Evolutionary conservation across 305 asterid species (phyloP).

Genomic region (Solanum aculeatissimum): DNA sequence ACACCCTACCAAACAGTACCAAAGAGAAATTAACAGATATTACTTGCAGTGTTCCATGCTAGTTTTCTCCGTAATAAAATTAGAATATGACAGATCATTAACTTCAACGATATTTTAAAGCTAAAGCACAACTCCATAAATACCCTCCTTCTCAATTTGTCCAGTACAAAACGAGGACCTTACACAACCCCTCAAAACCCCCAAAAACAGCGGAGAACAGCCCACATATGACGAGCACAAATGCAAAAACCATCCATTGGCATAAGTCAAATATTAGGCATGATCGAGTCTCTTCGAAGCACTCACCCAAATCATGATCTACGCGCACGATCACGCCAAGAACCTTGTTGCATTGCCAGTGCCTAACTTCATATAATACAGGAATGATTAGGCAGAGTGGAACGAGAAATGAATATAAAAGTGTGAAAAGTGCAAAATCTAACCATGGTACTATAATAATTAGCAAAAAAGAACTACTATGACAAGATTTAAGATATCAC

Average conservation of each 20-base stretch:
- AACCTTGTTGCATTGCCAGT: slow-evolving; percentile 44
- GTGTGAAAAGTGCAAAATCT: neutral
- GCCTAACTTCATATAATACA: slow-evolving; percentile 20
- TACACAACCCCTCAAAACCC: neutral
- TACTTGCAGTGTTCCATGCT: neutral
- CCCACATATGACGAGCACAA: neutral
- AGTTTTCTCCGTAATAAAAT: neutral
- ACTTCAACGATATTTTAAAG: neutral
- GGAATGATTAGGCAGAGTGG: neutral
- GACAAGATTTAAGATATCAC: slow-evolving; percentile 15
- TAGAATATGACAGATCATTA: neutral
- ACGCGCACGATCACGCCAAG: slow-evolving; percentile 68
- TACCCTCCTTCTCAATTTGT: neutral
- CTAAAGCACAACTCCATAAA: neutral
- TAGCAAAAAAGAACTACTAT: neutral
- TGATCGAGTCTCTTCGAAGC: neutral
- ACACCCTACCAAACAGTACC: neutral
- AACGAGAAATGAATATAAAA: neutral
- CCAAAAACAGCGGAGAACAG: neutral
- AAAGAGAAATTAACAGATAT: neutral
- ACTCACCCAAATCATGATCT: slow-evolving; percentile 6
- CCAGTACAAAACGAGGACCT: neutral
- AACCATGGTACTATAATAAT: neutral
- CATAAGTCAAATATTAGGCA: neutral
- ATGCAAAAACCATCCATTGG: neutral